A percentile compares a stretch with the other conserved stretches of the same genome.
Evolutionary conservation across 495 filamentous ascomycete genomes (phyloP).

Genomic region (Neurospora sp.): DNA sequence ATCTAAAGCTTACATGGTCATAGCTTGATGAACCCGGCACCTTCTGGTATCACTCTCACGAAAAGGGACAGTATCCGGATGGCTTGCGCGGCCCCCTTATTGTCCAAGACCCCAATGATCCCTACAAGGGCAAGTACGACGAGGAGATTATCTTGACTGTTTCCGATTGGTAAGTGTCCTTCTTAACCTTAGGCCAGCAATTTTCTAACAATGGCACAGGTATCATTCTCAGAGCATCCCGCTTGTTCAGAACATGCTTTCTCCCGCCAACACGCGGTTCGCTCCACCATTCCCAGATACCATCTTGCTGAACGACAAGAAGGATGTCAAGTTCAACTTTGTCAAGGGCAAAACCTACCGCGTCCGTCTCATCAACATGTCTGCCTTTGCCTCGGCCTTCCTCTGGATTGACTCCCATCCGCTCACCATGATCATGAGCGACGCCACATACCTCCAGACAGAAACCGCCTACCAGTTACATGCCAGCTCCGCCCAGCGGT

Average conservation of each 20-base stretch:
- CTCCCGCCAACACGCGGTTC: constrained; percentile 39
- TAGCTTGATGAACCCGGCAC: constrained; percentile 56
- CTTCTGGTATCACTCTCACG: constrained; percentile 79
- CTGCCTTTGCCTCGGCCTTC: constrained; percentile 49
- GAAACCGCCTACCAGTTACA: constrained; percentile 26
- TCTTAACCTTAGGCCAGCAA: constrained; percentile 3
- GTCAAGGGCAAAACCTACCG: constrained; percentile 67
- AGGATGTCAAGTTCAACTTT: constrained; percentile 46
- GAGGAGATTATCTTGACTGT: constrained; percentile 49
- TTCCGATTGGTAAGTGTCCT: constrained; percentile 52
- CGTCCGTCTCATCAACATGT: constrained; percentile 63
- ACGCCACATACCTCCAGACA: constrained; percentile 31
- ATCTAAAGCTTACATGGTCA: constrained; percentile 4
- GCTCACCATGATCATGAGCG: constrained; percentile 48
- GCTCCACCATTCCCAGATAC: constrained; percentile 52
- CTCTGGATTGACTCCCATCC: constrained; percentile 56
- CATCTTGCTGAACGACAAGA: constrained; percentile 57
- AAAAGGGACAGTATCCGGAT: constrained; percentile 63
- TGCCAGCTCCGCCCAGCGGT: constrained; percentile 54
- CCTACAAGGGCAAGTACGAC: constrained; percentile 53
- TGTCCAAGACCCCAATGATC: constrained; percentile 56
- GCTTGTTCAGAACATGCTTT: constrained; percentile 45
- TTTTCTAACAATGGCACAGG: constrained; percentile 43
- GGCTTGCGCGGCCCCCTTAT: constrained; percentile 65
- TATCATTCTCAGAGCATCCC: constrained; percentile 45